phyloP scores from a whole-genome alignment of 2,329 filamentous ascomycete genomes.

The Nannizziopsis arthrosporioides region DNA sequence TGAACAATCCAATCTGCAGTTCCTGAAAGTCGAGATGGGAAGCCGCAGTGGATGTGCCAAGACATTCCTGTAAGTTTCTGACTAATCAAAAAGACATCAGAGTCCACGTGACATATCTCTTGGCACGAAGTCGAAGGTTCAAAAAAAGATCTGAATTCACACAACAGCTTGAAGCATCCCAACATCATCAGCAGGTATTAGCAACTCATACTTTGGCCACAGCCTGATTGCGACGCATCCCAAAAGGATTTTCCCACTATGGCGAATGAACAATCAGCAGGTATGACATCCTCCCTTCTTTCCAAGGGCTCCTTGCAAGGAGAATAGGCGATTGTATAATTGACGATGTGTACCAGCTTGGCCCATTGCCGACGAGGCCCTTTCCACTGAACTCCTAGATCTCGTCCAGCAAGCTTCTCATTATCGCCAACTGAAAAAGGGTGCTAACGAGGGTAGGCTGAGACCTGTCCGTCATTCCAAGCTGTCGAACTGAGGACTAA shows the following conservation, averaged over 20 bases:
- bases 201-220: neutral
- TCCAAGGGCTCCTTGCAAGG: neutral
- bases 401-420: slow-evolving; percentile 59
- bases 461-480: neutral
- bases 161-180: neutral
- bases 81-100: too few species aligned
- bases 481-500: neutral
- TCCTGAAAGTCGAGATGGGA: too few species aligned
- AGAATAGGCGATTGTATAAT: neutral
- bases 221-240: slow-evolving; percentile 15
- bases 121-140: too few species aligned
- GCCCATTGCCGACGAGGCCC: slow-evolving; percentile 59
- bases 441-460: slow-evolving; percentile 58
- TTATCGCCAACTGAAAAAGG: slow-evolving; percentile 69
- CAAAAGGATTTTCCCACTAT: slow-evolving; percentile 10
- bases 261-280: slow-evolving; percentile 17
- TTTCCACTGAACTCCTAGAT: slow-evolving; percentile 73
- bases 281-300: slow-evolving; percentile 8
- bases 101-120: too few species aligned
- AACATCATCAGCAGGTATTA: neutral
- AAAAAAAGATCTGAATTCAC: too few species aligned
- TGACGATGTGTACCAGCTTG: slow-evolving; percentile 41
- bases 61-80: too few species aligned
- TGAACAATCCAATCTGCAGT: too few species aligned
- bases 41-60: too few species aligned